Evolutionary conservation across 2,329 filamentous ascomycete species (phyloP), one percentile per base, ranked within the genome.

Genomic region (Diplodia seriata): DNA sequence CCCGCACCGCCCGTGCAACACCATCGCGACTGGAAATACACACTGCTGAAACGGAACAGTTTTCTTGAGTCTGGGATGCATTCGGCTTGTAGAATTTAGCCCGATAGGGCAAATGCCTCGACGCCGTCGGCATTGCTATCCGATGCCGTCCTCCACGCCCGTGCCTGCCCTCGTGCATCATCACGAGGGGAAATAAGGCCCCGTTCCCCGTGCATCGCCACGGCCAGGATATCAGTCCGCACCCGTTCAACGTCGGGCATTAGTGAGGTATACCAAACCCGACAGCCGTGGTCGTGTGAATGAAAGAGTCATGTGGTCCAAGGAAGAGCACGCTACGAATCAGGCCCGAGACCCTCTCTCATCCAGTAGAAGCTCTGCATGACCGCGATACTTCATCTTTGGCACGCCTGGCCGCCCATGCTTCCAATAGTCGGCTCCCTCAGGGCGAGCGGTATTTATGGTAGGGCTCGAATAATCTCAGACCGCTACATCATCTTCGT

Each of bases 141-240:
- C 18, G 43, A n/a, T 20, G 43, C 18, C n/a, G 43, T 47, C 43
- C 1, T 11, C 9, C n/a, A n/a, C 40, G 15, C 18, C n/a, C 11
- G 43, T 47, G 18, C 20, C 38, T 23, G 23, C 15, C 26, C n/a
- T 47, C 20, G 56, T 59, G 56, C 38, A 59, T 47, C 23, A 49
- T 31, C 56, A 20, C 20, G 29, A 31, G 26, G 43, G 15, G 14
- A 47, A 47, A 47, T 9, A 9, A 47, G 56, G 56, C 38, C 33
- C 56, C 56, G 38, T 59, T 43, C 43, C 56, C 56, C 56, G 47
- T 26, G 38, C 23, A 40, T 15, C 43, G n/a, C 43, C 18, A 20
- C 8, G 18, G n/a, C 43, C 43, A n/a, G 43, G 8, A 47, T n/a
- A 2, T 18, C 14, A 18, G 15, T 43, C 15, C 6, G 15, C 43